Base-by-base conservation (phyloP, 257 asterid genomes). In the Nicotiana knightiana region DNA sequence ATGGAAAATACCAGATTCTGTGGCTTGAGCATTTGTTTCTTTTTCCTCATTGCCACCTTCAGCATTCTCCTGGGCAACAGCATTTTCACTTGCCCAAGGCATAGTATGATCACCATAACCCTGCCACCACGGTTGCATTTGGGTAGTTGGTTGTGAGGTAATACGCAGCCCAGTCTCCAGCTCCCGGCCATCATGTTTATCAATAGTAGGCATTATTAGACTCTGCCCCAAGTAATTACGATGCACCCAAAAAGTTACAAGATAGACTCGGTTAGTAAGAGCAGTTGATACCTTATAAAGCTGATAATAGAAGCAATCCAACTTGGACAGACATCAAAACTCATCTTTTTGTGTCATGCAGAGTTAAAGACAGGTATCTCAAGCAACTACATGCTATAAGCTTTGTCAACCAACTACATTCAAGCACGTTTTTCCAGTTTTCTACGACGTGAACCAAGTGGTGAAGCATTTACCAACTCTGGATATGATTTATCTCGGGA, bases 121-220 rank as follows among this genome's bases (percentile, higher is more conserved):
- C 64, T 85, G 95, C 96, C 96, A 92, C 97, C 94, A 93, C 81
- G 97, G 93, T 82, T 89, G 94, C 66, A 86, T 43, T 53, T 87
- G 87, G 79, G 81, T 81, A 65, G 91, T 59, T 51, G 94, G 85
- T 75, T 86, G 76, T 55, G 88, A 89, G 33, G 86, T 68, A 83
- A 84, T 86, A 18, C 68, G 89, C 67, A 83, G 79, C 81, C 89
- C 92, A 62, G 90, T 83, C 86, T 90, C 89, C 80, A 84, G 87
- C 80, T 83, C 85, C 83, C 84, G 84, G 48, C 86, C 89, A 70
- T 85, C 91, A 73, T 83, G 86, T 80, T 89, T 90, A 59, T 90
- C 90, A 66, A 91, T 89, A 18, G 94, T 88, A 62, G 97, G 97
- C 97, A 93, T 93, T 87, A 86, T 87, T 67, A 84, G 77, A 83